A percentile compares a stretch with the other conserved stretches of the same genome.
Evolutionary conservation across 345 rosid species (phyloP).

Genomic region (Aquilaria yunnanensis): DNA sequence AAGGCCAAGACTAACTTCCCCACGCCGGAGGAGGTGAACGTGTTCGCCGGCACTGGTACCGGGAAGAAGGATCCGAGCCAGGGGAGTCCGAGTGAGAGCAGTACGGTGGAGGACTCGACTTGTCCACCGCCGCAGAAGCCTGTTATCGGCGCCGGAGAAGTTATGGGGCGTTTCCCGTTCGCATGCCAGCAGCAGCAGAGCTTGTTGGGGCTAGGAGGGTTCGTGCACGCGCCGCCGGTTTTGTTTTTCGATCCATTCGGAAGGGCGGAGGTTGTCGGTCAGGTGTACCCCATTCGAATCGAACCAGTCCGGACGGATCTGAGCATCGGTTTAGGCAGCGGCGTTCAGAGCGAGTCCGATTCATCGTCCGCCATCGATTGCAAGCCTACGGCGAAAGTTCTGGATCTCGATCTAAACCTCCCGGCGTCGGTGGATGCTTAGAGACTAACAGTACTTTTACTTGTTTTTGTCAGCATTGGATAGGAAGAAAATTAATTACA

Average conservation of each 20-base stretch:
- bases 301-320: conserved; percentile 27
- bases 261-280: conserved; percentile 31
- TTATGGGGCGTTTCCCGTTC: conserved; percentile 41
- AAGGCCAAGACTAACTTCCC: conserved; percentile 74
- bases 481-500: neutral
- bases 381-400: conserved; percentile 17
- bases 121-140: conserved; percentile 25
- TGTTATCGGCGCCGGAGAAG: conserved; percentile 13
- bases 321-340: conserved; percentile 13
- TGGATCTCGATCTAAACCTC: conserved; percentile 60
- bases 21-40: conserved; percentile 14
- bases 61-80: conserved; percentile 4
- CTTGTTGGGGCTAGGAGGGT: neutral
- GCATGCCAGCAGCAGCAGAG: conserved; percentile 33
- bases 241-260: conserved; percentile 30
- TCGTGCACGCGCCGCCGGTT: conserved; percentile 21
- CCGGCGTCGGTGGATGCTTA: conserved; percentile 59
- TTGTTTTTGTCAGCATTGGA: neutral
- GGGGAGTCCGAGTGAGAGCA: conserved; percentile 33
- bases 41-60: neutral
- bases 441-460: conserved; percentile 4
- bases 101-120: conserved; percentile 35
- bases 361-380: conserved; percentile 33
- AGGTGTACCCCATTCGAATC: conserved; percentile 39
- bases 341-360: conserved; percentile 36